phyloP scores from a whole-genome alignment of 2,329 filamentous ascomycete species.

The Diplodia seriata region DNA sequence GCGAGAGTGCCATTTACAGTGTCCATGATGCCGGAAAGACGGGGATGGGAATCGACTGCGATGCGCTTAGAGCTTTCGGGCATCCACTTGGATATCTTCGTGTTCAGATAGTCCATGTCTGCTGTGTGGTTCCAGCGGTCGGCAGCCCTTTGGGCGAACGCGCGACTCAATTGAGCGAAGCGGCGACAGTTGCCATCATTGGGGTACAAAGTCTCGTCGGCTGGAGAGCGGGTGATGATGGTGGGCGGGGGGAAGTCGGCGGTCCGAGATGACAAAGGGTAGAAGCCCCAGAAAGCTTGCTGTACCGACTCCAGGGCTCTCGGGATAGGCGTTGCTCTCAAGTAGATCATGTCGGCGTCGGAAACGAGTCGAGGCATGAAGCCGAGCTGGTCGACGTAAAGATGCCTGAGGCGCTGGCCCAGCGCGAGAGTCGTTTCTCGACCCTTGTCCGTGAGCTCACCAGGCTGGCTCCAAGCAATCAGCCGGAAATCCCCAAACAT shows the following conservation, averaged over 20 bases:
- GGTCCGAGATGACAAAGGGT: constrained; percentile 52
- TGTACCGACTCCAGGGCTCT: constrained; percentile 59
- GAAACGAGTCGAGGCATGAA: constrained; percentile 57
- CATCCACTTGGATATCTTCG: constrained; percentile 84
- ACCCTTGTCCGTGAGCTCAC: constrained; percentile 59
- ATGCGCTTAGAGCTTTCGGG: constrained; percentile 70
- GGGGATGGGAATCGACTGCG: constrained; percentile 82
- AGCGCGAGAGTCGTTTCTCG: constrained; percentile 57
- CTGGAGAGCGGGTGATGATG: constrained; percentile 54
- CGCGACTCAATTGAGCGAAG: constrained; percentile 55
- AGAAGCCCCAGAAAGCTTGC: constrained; percentile 58
- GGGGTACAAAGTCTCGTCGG: constrained; percentile 59
- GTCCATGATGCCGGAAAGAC: constrained; percentile 91
- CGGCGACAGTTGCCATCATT: constrained; percentile 58
- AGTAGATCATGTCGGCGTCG: constrained; percentile 52
- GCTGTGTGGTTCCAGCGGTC: constrained; percentile 63
- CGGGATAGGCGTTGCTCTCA: constrained; percentile 58
- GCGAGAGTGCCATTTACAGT: constrained; percentile 88
- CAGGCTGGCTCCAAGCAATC: constrained; percentile 47
- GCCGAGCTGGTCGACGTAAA: constrained; percentile 58
- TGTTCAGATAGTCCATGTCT: constrained; percentile 85
- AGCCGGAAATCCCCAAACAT: neutral
- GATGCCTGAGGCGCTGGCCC: constrained; percentile 55
- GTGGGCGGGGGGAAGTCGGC: constrained; percentile 53
- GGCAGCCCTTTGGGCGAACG: constrained; percentile 57